These are phyloP conservation scores for Scutellaria minor DNA, from an alignment of 257 asterid species.

Conservation along the genomic window DNA sequence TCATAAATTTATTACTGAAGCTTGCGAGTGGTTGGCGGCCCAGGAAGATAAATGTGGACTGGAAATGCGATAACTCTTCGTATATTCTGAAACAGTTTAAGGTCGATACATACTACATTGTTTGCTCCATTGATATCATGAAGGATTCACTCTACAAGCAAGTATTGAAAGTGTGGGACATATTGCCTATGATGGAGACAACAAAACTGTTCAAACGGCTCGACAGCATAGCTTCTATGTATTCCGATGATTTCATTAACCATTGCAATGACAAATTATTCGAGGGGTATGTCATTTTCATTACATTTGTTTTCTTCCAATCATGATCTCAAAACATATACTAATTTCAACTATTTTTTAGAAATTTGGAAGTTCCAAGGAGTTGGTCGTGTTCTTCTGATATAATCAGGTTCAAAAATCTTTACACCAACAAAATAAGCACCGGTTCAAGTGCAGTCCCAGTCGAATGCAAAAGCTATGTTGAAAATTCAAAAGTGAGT, in stretches of 20 bases:
- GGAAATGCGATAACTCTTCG: conserved; percentile 48
- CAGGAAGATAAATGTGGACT: conserved; percentile 52
- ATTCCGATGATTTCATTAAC: conserved; percentile 53
- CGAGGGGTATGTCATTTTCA: conserved; percentile 51
- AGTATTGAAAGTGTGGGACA: conserved; percentile 70
- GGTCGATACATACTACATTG: conserved; percentile 48
- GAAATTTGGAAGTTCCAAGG: conserved; percentile 64
- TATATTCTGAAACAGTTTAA: conserved; percentile 55
- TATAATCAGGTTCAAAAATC: conserved; percentile 46
- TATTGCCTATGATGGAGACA: conserved; percentile 52
- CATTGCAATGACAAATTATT: conserved; percentile 51
- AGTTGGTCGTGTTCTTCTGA: conserved; percentile 49
- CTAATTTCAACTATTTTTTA: conserved; percentile 27
- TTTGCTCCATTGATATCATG: conserved; percentile 60
- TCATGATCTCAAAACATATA: background rate
- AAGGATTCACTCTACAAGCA: conserved; percentile 51
- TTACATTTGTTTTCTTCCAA: background rate
- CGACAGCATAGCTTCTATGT: conserved; percentile 54
- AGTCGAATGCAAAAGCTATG: conserved; percentile 41
- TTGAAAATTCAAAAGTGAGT: conserved; percentile 64
- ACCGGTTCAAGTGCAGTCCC: conserved; percentile 33
- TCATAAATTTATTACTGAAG: conserved; percentile 46
- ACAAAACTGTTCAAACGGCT: conserved; percentile 53
- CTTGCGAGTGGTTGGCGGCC: conserved; percentile 83
- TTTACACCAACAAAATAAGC: background rate